Evolutionary conservation across 2,329 filamentous ascomycete species (phyloP), one percentile per base, ranked within the genome.

Genomic region (Penicillium sp.): DNA sequence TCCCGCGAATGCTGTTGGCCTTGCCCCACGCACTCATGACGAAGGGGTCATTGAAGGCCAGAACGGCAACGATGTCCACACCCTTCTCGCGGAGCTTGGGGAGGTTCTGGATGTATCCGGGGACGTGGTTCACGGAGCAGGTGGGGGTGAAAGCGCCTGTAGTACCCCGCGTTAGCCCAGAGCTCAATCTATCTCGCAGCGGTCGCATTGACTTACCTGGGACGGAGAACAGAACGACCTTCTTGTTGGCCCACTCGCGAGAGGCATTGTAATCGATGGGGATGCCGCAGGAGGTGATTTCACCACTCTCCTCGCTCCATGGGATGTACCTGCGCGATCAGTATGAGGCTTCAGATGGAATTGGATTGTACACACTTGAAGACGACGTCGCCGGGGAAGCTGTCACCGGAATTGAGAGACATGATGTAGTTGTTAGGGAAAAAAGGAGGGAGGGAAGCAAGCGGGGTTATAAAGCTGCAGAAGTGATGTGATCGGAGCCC

Each of bases 11-110:
- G 40, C 83, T 81, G 73, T 95, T 93, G 62, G 91, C 90, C 82
- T 95, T 95, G 74, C 86, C 88, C 90, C 90, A 93, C 18, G 89
- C 90, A 63, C 86, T 87, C 90, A 93, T 93, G 70, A 95, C 91
- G 68, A 82, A 94, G 49, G 86, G 79, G 73, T 95, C 91, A 73
- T 96, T 95, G 78, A 79, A 87, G 38, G 90, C 89, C 69, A 94
- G 85, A 63, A 93, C 85, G 54, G 90, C 83, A 63, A 96, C 84
- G 56, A 89, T 75, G 73, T 95, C 90, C 55, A 94, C 88, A 54
- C 89, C 90, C 81, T 92, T 92, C 71, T 80, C 78, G 77, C 87
- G 86, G 72, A 95, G 80, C 65, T 87, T 79, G 47, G 83, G 77
- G 58, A 87, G 77, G 71, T 90, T 87, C 72, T 83, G 74, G 67